phyloP scores from a whole-genome alignment of 345 rosid genomes.

The Cardiospermum halicacabum region DNA sequence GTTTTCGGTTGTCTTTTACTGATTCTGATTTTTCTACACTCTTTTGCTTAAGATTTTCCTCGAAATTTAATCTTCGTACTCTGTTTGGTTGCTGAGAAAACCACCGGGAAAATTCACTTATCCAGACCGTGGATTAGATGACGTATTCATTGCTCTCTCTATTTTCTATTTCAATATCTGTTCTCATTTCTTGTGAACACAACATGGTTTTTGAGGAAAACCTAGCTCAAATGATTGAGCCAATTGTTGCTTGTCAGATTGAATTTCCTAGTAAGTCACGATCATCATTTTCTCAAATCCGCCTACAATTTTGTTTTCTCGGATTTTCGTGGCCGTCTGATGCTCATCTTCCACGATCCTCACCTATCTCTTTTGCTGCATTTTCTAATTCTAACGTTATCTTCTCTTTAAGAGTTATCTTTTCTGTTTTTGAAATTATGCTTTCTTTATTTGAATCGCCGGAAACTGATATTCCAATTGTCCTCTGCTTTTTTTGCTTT shows the following conservation, averaged over 20 bases:
- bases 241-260: background rate
- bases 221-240: background rate
- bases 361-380: background rate
- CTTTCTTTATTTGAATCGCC: background rate
- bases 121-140: background rate
- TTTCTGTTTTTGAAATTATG: background rate
- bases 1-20: background rate
- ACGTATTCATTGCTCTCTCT: background rate
- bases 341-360: background rate
- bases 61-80: background rate
- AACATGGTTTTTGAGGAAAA: background rate
- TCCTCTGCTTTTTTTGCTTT: conserved; percentile 9
- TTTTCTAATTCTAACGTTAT: background rate
- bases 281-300: background rate
- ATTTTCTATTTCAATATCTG: background rate
- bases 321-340: conserved; percentile 1
- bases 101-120: background rate
- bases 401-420: background rate
- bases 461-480: background rate
- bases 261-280: conserved; percentile 5
- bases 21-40: conserved; percentile 3
- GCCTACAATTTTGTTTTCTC: background rate
- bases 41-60: background rate
- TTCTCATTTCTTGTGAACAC: conserved; percentile 1
- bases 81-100: conserved; percentile 4